Percentiles rank a stretch among this genome's conserved stretches.
phyloP scores from a whole-genome alignment of 2,329 filamentous ascomycete genomes.

The Microdochium trichocladiopsis region DNA sequence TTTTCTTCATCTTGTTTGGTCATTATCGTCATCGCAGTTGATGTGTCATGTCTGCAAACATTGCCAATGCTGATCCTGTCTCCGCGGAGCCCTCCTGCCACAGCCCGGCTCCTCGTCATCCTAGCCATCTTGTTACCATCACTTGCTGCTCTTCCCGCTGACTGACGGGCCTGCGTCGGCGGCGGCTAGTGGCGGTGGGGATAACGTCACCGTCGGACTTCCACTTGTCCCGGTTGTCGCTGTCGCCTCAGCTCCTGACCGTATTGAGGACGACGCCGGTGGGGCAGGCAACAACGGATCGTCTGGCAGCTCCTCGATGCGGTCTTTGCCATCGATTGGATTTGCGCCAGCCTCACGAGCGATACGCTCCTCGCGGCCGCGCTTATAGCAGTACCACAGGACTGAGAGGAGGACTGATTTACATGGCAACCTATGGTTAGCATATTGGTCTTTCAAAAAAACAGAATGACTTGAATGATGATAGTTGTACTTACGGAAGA shows the following conservation, averaged over 20 bases:
- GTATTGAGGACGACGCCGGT: neutral
- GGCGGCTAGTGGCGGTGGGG: neutral
- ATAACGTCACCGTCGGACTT: neutral
- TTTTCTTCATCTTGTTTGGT: no score
- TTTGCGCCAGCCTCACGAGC: slow-evolving; percentile 47
- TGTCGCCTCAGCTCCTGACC: no score
- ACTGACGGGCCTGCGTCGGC: no score
- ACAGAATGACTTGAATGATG: neutral
- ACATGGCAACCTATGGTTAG: neutral
- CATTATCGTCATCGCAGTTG: no score
- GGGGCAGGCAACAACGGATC: slow-evolving; percentile 32
- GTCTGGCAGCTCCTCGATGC: slow-evolving; percentile 43
- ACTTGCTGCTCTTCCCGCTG: no score
- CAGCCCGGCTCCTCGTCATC: no score
- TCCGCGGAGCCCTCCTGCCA: no score
- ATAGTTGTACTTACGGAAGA: slow-evolving; percentile 62
- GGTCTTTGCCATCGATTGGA: slow-evolving; percentile 26
- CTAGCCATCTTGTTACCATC: no score
- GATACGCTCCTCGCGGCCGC: slow-evolving; percentile 77
- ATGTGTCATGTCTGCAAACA: no score
- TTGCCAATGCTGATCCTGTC: no score
- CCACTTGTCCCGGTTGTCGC: no score
- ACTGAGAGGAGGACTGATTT: slow-evolving; percentile 75
- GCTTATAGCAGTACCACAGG: slow-evolving; percentile 97
- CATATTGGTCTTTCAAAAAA: slow-evolving; percentile 4